Base-by-base conservation (phyloP, 106 monocot species). In the Allium cepa region DNA sequence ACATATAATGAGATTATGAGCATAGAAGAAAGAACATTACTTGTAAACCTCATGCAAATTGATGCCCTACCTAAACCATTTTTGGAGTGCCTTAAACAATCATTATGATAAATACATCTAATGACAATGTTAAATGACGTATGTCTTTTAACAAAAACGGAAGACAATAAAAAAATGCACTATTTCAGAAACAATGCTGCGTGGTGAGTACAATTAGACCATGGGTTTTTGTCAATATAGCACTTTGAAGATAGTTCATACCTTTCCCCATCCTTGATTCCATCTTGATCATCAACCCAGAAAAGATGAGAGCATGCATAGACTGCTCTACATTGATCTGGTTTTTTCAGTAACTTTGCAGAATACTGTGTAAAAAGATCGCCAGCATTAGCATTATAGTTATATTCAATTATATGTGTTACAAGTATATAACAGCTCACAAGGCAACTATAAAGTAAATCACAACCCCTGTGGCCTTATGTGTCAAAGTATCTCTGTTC, bases 271-370 rank as follows among this genome's bases (percentile, higher is more conserved):
- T 99, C 99, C 76, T 87, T 93, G 47, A 90, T 77, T 36, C 99
- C 99, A 79, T 99, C 99, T 57, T 92, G 99, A 74, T 90, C 93
- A 71, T 99, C 99, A 75, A 87, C 83, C 89, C 92, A 93, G 75
- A 99, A 99, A 50, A 99, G 90, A 76, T 99, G 99, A 14, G 99
- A 90, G 69, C 99, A 99, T 56, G 99, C 90, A 85, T 90, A 99
- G 57, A 99, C 99, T 58, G 93, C 99, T 79, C 87, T 85, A 71
- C 99, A 93, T 63, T 99, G 99, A 74, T 99, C 99, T 73, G 90
- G 93, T 62, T 99, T 99, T 84, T 90, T 93, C 47, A 99, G 70
- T 58, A 99, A 90, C 68, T 93, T 93, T 28, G 99, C 99, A 66
- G 99, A 99, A 79, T 99, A 99, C 99, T 99, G 77, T 64, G 76